Evolutionary conservation across 331 rosid species (phyloP).

Genomic region (Acacia pycnantha): DNA sequence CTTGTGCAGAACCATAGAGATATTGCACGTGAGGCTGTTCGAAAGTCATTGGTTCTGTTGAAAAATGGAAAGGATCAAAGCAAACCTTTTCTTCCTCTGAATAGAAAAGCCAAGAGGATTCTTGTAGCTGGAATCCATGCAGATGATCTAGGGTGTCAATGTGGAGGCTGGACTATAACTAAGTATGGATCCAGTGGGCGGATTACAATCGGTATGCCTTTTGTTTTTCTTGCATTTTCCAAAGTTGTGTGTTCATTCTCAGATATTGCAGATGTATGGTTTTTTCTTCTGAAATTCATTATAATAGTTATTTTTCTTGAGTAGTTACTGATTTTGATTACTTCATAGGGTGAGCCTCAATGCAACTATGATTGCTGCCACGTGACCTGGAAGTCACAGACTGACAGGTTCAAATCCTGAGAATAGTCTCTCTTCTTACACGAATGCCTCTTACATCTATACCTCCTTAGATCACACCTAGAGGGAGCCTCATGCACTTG

Average conservation of each 20-base stretch:
- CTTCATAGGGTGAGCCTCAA: too few species aligned
- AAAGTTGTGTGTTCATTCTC: neutral
- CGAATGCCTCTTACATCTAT: too few species aligned
- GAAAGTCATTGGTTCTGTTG: conserved; percentile 80
- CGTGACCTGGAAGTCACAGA: too few species aligned
- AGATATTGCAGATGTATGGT: neutral
- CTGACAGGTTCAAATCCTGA: too few species aligned
- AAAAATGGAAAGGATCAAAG: conserved; percentile 68
- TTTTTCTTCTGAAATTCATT: neutral
- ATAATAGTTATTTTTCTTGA: too few species aligned
- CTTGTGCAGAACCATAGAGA: conserved; percentile 66
- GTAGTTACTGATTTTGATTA: too few species aligned
- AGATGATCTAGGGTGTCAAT: conserved; percentile 81
- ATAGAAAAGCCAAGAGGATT: conserved; percentile 62
- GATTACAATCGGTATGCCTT: conserved; percentile 63
- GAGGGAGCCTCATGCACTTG: too few species aligned
- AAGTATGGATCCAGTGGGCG: conserved; percentile 70
- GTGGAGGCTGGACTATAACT: conserved; percentile 87
- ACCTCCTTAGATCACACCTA: too few species aligned
- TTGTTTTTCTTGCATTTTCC: neutral
- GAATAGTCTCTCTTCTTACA: too few species aligned
- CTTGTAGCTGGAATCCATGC: conserved; percentile 79
- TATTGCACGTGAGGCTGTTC: conserved; percentile 82
- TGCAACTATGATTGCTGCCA: too few species aligned
- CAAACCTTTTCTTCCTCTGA: conserved; percentile 75